These are phyloP conservation scores for Euclidium syriacum DNA, from an alignment of 345 rosid genomes.

Conservation along the genomic window DNA sequence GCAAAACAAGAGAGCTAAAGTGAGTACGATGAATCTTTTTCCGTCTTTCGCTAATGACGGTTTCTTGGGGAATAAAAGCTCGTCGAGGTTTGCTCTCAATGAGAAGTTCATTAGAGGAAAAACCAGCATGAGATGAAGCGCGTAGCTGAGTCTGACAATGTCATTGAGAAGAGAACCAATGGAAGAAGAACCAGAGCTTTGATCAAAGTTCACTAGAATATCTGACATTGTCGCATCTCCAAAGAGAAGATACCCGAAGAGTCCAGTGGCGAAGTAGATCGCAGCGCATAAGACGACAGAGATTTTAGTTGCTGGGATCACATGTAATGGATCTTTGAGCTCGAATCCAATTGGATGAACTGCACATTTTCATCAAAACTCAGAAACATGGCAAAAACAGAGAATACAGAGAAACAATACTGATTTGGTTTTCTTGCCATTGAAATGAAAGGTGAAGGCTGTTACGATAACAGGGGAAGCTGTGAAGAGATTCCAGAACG, in stretches of 20 bases:
- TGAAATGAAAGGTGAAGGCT: conserved; percentile 92
- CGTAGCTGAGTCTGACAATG: conserved; percentile 67
- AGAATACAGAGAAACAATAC: conserved; percentile 1
- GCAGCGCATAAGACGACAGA: conserved; percentile 54
- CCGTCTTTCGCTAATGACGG: conserved; percentile 39
- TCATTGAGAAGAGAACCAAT: conserved; percentile 59
- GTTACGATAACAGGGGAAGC: conserved; percentile 87
- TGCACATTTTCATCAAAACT: conserved; percentile 32
- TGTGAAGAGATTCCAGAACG: conserved; percentile 77
- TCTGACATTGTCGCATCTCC: conserved; percentile 80
- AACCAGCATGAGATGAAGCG: conserved; percentile 72
- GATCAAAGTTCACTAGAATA: conserved; percentile 71
- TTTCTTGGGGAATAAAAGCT: conserved; percentile 52
- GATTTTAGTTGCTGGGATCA: conserved; percentile 56
- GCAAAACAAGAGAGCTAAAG: conserved; percentile 38
- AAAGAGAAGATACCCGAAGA: conserved; percentile 73
- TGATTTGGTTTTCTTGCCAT: conserved; percentile 41
- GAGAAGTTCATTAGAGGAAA: conserved; percentile 87
- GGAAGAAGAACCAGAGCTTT: conserved; percentile 47
- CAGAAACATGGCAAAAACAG: neutral
- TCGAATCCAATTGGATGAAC: conserved; percentile 83
- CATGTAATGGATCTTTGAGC: conserved; percentile 51
- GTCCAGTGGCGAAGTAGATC: conserved; percentile 62
- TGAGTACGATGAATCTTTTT: conserved; percentile 50
- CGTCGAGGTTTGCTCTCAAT: conserved; percentile 68